A percentile compares a stretch with the other conserved stretches of the same genome.
phyloP scores from a whole-genome alignment of 495 filamentous ascomycete species.

The Daldinia caldariorum region DNA sequence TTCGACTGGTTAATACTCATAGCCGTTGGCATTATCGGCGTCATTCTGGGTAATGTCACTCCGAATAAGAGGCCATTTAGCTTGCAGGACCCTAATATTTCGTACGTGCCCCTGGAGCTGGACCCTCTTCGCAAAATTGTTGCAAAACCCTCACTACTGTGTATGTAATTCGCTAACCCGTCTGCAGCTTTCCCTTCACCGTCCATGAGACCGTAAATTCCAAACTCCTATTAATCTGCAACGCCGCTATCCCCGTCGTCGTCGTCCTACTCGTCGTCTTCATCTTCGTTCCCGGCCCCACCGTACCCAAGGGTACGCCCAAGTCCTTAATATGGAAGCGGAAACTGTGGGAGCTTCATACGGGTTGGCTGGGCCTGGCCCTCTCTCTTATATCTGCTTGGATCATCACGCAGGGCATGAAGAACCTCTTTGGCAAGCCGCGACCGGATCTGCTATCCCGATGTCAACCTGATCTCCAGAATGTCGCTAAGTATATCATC shows the following conservation, averaged over 20 bases:
- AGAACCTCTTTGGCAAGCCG: conserved; percentile 88
- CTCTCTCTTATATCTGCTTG: conserved; percentile 74
- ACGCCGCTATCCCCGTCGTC: conserved; percentile 65
- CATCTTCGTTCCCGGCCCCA: conserved; percentile 70
- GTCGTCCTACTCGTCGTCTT: conserved; percentile 78
- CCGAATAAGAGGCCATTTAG: conserved; percentile 67
- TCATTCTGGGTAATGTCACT: conserved; percentile 60
- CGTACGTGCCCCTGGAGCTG: conserved; percentile 46
- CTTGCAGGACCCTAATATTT: conserved; percentile 56
- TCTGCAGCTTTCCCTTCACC: conserved; percentile 73
- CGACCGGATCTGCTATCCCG: conserved; percentile 81
- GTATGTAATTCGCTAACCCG: conserved; percentile 60
- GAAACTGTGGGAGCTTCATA: conserved; percentile 86
- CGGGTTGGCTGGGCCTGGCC: conserved; percentile 76
- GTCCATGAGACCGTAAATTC: conserved; percentile 77
- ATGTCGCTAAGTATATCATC: conserved; percentile 54
- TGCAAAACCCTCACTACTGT: conserved; percentile 58
- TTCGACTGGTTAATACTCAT: conserved; percentile 60
- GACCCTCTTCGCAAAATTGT: conserved; percentile 43
- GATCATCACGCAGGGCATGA: conserved; percentile 82
- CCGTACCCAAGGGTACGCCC: conserved; percentile 72
- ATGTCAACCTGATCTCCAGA: conserved; percentile 67
- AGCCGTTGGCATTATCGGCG: conserved; percentile 52
- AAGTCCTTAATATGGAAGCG: conserved; percentile 72
- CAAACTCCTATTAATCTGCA: conserved; percentile 63